A percentile compares a stretch with the other conserved stretches of the same genome.
phyloP scores from a whole-genome alignment of 371 early-diverging fungal species.

The Mucor velutinosus region DNA sequence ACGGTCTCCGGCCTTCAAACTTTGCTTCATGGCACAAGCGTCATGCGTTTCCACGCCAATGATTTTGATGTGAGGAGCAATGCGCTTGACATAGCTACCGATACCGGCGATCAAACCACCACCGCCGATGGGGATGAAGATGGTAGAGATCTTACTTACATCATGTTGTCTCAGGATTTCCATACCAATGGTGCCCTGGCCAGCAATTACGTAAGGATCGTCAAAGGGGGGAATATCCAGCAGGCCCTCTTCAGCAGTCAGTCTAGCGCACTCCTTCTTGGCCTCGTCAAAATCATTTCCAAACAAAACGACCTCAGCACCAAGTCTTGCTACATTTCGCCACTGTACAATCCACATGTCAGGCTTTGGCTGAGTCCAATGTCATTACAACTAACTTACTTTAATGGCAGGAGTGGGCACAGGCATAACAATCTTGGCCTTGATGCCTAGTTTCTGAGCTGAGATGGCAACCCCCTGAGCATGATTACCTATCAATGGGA shows the following conservation, averaged over 20 bases:
- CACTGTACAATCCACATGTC: slow-evolving; percentile 64
- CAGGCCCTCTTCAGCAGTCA: slow-evolving; percentile 70
- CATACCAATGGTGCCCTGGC: slow-evolving; percentile 95
- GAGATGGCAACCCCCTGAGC: slow-evolving; percentile 95
- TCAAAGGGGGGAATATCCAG: slow-evolving; percentile 96
- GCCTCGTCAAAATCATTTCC: slow-evolving; percentile 96
- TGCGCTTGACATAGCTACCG: slow-evolving; percentile 87
- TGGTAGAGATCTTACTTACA: slow-evolving; percentile 72
- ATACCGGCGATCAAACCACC: slow-evolving; percentile 94
- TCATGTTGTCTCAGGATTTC: slow-evolving; percentile 88
- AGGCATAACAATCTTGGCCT: slow-evolving; percentile 98
- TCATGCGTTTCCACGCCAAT: slow-evolving; percentile 93
- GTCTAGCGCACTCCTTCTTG: slow-evolving; percentile 78
- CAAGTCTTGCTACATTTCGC: slow-evolving; percentile 88
- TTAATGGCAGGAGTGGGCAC: slow-evolving; percentile 62
- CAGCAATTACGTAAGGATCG: slow-evolving; percentile 97
- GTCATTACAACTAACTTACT: slow-evolving; percentile 17
- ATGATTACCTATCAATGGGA: slow-evolving; percentile 75
- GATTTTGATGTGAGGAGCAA: slow-evolving; percentile 82
- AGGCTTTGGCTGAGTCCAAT: not conserved
- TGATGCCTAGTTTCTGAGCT: slow-evolving; percentile 87
- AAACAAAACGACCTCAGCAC: slow-evolving; percentile 84
- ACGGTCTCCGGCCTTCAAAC: slow-evolving; percentile 66
- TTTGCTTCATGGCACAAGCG: slow-evolving; percentile 87
- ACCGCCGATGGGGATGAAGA: slow-evolving; percentile 94